Conservation (phyloP, 495 filamentous ascomycete species). For the Neurospora terricola region DNA sequence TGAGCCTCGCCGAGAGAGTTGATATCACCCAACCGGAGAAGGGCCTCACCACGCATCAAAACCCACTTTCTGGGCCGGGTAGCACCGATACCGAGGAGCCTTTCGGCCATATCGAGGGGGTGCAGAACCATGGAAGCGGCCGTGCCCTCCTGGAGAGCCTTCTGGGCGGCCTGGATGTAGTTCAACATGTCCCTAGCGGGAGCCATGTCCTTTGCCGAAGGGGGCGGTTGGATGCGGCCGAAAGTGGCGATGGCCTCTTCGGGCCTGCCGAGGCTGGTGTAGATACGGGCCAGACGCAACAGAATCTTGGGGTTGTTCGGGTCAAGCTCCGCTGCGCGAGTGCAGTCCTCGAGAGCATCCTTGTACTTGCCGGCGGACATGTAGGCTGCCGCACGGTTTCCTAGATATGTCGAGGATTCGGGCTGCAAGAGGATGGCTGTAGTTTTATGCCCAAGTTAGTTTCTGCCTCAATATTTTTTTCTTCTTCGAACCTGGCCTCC, state of each 20-base stretch:
- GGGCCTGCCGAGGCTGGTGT: conserved; percentile 75
- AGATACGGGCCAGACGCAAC: conserved; percentile 78
- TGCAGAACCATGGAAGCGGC: conserved; percentile 84
- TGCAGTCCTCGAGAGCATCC: conserved; percentile 77
- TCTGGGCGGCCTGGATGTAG: conserved; percentile 71
- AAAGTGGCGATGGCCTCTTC: conserved; percentile 78
- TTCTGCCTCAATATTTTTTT: not conserved
- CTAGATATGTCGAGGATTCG: conserved; percentile 76
- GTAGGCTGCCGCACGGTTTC: conserved; percentile 89
- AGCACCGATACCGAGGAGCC: conserved; percentile 60
- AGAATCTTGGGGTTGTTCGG: conserved; percentile 76
- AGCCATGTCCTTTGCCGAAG: conserved; percentile 71
- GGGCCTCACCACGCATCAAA: conserved; percentile 86
- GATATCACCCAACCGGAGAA: conserved; percentile 81
- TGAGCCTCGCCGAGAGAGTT: conserved; percentile 87
- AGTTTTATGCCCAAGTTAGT: conserved; percentile 7
- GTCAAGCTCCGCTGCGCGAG: conserved; percentile 68
- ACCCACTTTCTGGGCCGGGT: conserved; percentile 84
- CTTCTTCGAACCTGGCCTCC: not conserved
- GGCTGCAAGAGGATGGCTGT: conserved; percentile 75
- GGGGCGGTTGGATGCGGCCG: conserved; percentile 58
- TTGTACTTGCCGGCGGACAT: conserved; percentile 71
- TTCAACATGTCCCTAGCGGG: conserved; percentile 73
- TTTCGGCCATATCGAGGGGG: conserved; percentile 82
- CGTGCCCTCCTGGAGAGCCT: conserved; percentile 59